These are phyloP conservation scores for Boletus barrowsii DNA, from an alignment of 768 basidiomycete species.

Conservation along the genomic window DNA sequence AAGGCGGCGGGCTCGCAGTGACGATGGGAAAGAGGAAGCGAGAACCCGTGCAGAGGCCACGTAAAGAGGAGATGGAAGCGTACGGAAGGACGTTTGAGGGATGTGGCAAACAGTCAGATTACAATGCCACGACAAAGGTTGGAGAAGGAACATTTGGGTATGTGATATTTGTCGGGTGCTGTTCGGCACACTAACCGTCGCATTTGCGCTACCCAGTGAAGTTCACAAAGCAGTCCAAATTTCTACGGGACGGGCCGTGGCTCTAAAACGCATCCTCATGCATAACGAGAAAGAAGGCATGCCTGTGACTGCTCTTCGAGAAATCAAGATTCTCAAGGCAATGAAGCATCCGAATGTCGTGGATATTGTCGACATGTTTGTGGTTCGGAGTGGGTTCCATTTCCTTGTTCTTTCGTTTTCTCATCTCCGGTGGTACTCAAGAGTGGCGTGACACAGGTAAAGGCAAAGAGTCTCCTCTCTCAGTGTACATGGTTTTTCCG, in stretches of 20 bases:
- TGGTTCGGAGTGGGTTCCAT: constrained; percentile 62
- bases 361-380: constrained; percentile 89
- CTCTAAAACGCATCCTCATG: constrained; percentile 93
- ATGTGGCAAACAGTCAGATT: constrained; percentile 70
- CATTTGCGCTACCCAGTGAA: constrained; percentile 49
- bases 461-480: constrained; percentile 68
- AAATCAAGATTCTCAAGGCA: constrained; percentile 94
- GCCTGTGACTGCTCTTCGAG: constrained; percentile 93
- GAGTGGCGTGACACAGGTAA: constrained; percentile 11
- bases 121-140: constrained; percentile 79
- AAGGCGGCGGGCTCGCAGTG: background rate
- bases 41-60: constrained; percentile 47
- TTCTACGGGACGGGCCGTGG: constrained; percentile 60
- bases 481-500: constrained; percentile 98
- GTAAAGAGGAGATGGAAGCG: constrained; percentile 61
- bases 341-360: constrained; percentile 85
- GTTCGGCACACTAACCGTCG: constrained; percentile 7
- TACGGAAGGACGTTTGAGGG: constrained; percentile 70
- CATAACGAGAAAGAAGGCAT: constrained; percentile 97
- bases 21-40: constrained; percentile 33
- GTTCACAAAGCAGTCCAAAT: constrained; percentile 85
- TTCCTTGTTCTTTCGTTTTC: background rate
- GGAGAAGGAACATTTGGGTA: constrained; percentile 98
- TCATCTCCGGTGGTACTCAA: background rate
- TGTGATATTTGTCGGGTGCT: constrained; percentile 29